Evolutionary conservation across 371 early-diverging fungal genomes (phyloP).

Genomic region (Mycotypha africana): DNA sequence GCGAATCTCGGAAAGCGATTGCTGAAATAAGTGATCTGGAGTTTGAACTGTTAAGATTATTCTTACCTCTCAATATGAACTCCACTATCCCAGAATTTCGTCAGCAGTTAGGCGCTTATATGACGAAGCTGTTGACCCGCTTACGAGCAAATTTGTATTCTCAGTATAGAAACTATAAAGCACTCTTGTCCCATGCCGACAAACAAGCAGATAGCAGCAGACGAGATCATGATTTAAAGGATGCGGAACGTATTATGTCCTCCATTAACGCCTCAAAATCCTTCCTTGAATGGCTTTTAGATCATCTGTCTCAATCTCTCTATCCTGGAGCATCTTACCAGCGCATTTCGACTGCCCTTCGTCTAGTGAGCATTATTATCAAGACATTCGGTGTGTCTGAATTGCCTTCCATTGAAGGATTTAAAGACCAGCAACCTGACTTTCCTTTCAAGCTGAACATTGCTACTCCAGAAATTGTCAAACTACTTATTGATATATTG

Average conservation of each 20-base stretch:
- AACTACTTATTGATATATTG: conserved; percentile 53
- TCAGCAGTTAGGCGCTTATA: conserved; percentile 61
- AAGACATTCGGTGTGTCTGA: conserved; percentile 51
- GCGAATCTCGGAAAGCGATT: conserved; percentile 68
- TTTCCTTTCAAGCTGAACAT: conserved; percentile 55
- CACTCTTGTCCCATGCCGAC: conserved; percentile 19
- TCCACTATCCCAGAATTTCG: conserved; percentile 75
- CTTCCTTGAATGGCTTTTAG: conserved; percentile 39
- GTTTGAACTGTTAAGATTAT: conserved; percentile 47
- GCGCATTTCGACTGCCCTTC: conserved; percentile 52
- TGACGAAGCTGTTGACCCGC: conserved; percentile 52
- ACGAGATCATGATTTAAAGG: conserved; percentile 9
- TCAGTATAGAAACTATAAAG: conserved; percentile 28
- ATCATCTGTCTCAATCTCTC: conserved; percentile 31
- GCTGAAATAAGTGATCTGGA: conserved; percentile 56
- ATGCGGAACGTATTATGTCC: conserved; percentile 11
- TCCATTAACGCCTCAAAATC: conserved; percentile 21
- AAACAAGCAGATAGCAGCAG: conserved; percentile 7
- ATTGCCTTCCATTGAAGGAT: conserved; percentile 44
- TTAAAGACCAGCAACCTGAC: conserved; percentile 33
- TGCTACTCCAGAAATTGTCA: conserved; percentile 39
- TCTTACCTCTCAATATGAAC: conserved; percentile 64
- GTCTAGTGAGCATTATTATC: conserved; percentile 39
- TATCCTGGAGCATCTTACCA: conserved; percentile 64
- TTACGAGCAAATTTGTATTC: conserved; percentile 49